Evolutionary conservation across 306 rosid genomes (phyloP).

Genomic region (Quercus robur): DNA sequence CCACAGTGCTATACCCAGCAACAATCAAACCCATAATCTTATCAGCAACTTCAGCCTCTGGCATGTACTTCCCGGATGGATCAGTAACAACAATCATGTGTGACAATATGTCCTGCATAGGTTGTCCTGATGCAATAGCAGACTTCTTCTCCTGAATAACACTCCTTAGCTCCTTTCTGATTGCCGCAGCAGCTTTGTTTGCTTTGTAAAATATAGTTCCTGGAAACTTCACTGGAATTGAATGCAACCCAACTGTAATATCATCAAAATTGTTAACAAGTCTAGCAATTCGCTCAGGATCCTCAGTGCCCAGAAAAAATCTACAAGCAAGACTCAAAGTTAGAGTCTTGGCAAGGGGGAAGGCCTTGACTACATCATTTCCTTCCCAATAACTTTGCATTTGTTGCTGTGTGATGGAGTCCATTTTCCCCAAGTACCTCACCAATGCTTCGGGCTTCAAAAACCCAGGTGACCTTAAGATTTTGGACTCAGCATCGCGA

Average conservation of each 20-base stretch:
- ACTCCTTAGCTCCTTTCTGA: slow-evolving; percentile 41
- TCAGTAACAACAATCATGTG: slow-evolving; percentile 49
- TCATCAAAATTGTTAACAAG: slow-evolving; percentile 32
- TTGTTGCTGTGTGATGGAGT: slow-evolving; percentile 41
- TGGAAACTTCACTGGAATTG: slow-evolving; percentile 40
- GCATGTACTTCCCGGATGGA: slow-evolving; percentile 49
- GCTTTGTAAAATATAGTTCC: slow-evolving; percentile 48
- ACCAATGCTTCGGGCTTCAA: slow-evolving; percentile 62
- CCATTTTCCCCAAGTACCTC: slow-evolving; percentile 48
- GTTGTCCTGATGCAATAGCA: slow-evolving; percentile 38
- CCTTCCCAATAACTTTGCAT: slow-evolving; percentile 52
- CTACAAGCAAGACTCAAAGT: slow-evolving; percentile 38
- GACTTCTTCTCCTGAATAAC: slow-evolving; percentile 51
- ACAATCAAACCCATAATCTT: slow-evolving; percentile 61
- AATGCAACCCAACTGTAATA: slow-evolving; percentile 45
- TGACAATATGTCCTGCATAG: slow-evolving; percentile 49
- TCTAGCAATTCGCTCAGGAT: slow-evolving; percentile 27
- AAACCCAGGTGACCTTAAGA: slow-evolving; percentile 39
- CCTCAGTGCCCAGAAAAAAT: slow-evolving; percentile 48
- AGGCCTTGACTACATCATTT: slow-evolving; percentile 32
- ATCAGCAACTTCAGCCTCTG: slow-evolving; percentile 49
- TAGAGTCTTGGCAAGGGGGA: slow-evolving; percentile 40
- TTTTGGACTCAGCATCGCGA: too few species aligned
- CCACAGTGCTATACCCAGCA: slow-evolving; percentile 43
- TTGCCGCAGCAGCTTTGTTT: slow-evolving; percentile 33